phyloP scores from a whole-genome alignment of 176 grass and related monocot species.

The Hyparrhenia diplandra region DNA sequence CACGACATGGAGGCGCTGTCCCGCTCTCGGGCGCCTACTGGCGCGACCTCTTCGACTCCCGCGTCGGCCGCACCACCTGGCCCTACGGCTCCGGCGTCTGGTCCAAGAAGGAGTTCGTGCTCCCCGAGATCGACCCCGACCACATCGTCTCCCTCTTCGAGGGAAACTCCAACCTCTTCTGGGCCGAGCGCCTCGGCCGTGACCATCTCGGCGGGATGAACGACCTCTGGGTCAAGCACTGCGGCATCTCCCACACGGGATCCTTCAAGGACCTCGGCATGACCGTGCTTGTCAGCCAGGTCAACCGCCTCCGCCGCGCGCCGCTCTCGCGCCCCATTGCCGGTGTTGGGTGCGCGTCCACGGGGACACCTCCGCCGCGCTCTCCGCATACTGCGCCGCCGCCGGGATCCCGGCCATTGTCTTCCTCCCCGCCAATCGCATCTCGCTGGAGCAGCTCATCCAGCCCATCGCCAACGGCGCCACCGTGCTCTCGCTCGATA shows the following conservation, averaged over 20 bases:
- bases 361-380: conserved; percentile 86
- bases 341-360: conserved; percentile 86
- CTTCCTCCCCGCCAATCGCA: conserved; percentile 79
- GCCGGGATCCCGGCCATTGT: conserved; percentile 87
- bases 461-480: conserved; percentile 94
- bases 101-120: conserved; percentile 98
- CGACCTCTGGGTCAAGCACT: conserved; percentile 99
- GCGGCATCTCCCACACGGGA: conserved; percentile 96
- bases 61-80: conserved; percentile 79
- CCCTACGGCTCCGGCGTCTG: conserved; percentile 96
- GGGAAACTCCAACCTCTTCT: conserved; percentile 98
- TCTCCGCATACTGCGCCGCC: conserved; percentile 89
- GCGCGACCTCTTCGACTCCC: conserved; percentile 84
- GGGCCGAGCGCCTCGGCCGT: conserved; percentile 83
- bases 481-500: conserved; percentile 88
- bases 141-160: conserved; percentile 98
- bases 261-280: conserved; percentile 99
- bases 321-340: conserved; percentile 79
- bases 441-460: conserved; percentile 87
- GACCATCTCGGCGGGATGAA: conserved; percentile 91
- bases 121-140: conserved; percentile 76
- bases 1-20: conserved; percentile 73
- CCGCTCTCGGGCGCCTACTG: conserved; percentile 70
- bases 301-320: conserved; percentile 72
- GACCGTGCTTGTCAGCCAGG: conserved; percentile 96